Evolutionary conservation across 2,329 filamentous ascomycete species (phyloP).

Genomic region (Hirsutella rhossiliensis): DNA sequence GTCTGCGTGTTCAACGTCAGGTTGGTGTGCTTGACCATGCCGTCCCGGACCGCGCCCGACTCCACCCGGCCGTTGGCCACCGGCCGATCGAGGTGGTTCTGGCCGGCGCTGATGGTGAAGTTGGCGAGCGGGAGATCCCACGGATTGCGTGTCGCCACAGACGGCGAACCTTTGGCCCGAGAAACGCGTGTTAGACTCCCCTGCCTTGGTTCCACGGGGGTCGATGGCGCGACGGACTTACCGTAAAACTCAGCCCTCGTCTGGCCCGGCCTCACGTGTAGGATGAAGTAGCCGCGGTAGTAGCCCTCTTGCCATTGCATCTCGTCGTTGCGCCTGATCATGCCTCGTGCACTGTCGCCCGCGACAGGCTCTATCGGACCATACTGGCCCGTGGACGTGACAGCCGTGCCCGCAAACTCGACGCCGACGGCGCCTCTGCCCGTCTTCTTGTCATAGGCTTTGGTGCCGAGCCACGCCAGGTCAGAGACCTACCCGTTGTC

Average conservation of each 20-base stretch:
- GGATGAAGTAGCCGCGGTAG: slow-evolving; percentile 62
- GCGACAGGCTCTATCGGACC: slow-evolving; percentile 42
- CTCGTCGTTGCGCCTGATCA: slow-evolving; percentile 41
- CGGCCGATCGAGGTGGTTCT: slow-evolving; percentile 39
- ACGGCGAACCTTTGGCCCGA: slow-evolving; percentile 31
- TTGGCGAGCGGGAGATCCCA: slow-evolving; percentile 57
- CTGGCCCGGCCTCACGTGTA: slow-evolving; percentile 43
- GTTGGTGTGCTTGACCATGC: slow-evolving; percentile 31
- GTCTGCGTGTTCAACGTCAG: slow-evolving; percentile 29
- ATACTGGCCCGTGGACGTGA: slow-evolving; percentile 46
- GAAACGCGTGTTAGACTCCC: not conserved
- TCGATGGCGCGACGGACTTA: slow-evolving; percentile 10
- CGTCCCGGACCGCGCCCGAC: slow-evolving; percentile 42
- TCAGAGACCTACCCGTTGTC: slow-evolving; percentile 21
- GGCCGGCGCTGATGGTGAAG: slow-evolving; percentile 53
- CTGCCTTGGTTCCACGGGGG: not conserved
- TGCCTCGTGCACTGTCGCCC: slow-evolving; percentile 34
- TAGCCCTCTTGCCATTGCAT: slow-evolving; percentile 64
- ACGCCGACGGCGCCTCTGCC: slow-evolving; percentile 46
- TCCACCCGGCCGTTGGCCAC: slow-evolving; percentile 31
- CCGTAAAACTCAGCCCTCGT: slow-evolving; percentile 56
- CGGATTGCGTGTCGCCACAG: slow-evolving; percentile 43
- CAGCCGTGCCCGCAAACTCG: slow-evolving; percentile 55
- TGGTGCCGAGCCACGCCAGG: slow-evolving; percentile 43
- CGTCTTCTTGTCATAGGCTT: slow-evolving; percentile 38